Evolutionary conservation across 371 early-diverging fungal species (phyloP), one percentile per base, ranked within the genome.

Genomic region (Entomophthora muscae): DNA sequence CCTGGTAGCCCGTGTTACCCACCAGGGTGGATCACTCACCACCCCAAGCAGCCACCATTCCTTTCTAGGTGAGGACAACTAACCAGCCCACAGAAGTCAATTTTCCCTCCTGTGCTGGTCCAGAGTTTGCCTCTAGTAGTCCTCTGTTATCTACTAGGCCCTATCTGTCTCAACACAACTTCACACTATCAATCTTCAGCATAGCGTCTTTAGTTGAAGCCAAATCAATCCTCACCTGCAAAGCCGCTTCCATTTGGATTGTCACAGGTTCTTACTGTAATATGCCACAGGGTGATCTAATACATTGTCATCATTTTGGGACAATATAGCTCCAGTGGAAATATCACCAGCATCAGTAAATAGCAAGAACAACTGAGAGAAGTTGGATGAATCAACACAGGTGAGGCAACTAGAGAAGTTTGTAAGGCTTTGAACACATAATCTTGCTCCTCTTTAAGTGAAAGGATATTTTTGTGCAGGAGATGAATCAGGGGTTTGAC

Each of bases 401-500:
- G 75, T 68, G 0, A 71, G 69, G 29, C 66, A 0, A 54, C 24
- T 5, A 75, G 29, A 27, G 10, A 5, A n/a, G 58, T 0, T 30
- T 74, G 72, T 12, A 71, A 1, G 0, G 1, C 10, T 0, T 73
- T 59, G 52, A 74, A 74, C 3, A 70, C 68, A 0, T 12, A n/a
- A 52, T 74, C 64, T 7, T 69, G 68, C 0, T 17, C 42, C 17
- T 42, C 10, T 5, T 10, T 17, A 5, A 42, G 5, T 42, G 17
- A 17, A 42, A 42, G 42, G 42, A 10, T 5, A 42, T 42, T 42
- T 10, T 42, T 17, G 10, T 42, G 17, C 5, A 42, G 42, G 10
- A 42, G 66, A 32, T 69, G 65, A 0, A 72, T 76, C 0, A 79
- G 60, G 0, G 81, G 80, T 0, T 66, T 24, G 1, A 72, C 75